These are phyloP conservation scores for Colletotrichum siamense DNA, from an alignment of 2,329 filamentous ascomycete species.

Conservation along the genomic window DNA sequence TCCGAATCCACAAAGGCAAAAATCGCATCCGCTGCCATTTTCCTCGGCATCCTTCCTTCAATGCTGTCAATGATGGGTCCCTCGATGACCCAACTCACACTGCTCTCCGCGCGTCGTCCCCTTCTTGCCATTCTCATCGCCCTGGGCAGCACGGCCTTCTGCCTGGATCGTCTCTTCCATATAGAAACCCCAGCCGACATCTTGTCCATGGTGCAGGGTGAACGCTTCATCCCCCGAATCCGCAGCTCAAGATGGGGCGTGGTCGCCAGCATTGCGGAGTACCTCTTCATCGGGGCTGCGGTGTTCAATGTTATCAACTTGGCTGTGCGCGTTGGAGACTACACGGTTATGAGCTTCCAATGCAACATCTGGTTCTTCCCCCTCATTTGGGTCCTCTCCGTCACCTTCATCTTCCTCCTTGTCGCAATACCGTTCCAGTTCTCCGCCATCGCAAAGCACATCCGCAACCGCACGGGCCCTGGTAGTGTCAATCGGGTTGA, in stretches of 20 bases:
- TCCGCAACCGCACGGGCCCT: not conserved
- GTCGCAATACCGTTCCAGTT: not conserved
- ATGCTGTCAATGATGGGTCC: not conserved
- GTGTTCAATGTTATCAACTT: not conserved
- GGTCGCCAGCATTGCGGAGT: not conserved
- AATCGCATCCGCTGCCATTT: not conserved
- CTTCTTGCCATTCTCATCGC: not conserved
- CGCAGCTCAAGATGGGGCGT: not conserved
- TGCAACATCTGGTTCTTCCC: not conserved
- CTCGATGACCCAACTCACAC: not conserved
- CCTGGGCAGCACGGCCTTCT: not conserved
- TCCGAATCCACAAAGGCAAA: not conserved
- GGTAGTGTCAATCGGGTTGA: fast-evolving
- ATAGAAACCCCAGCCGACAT: not conserved
- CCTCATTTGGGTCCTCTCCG: not conserved
- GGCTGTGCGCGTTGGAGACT: not conserved
- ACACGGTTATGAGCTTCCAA: not conserved
- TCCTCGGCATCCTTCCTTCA: not conserved
- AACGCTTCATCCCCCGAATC: not conserved
- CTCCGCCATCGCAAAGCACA: not conserved
- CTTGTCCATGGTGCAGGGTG: not conserved
- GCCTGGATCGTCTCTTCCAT: not conserved
- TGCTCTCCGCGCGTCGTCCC: not conserved
- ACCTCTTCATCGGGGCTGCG: not conserved
- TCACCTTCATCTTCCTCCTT: not conserved